Percentiles rank a stretch among this genome's conserved stretches.
Evolutionary conservation across 2,329 filamentous ascomycete genomes (phyloP).

Genomic region (Fusarium sp.): DNA sequence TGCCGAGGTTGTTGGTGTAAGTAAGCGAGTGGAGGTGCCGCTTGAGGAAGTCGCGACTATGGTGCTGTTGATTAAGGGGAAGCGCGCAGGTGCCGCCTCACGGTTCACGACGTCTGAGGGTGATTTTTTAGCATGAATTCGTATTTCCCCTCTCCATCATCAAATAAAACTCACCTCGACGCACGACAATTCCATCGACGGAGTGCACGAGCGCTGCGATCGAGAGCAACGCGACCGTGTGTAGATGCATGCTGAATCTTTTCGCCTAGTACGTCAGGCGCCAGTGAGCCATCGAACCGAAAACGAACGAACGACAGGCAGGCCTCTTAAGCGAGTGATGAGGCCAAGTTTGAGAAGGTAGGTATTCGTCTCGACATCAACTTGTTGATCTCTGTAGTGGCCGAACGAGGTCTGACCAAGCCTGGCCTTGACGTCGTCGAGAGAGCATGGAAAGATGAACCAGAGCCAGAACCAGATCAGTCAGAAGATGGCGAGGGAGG

Average conservation of each 20-base stretch:
- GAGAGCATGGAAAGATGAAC: constrained; percentile 3
- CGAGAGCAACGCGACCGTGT: constrained; percentile 30
- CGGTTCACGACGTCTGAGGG: constrained; percentile 17
- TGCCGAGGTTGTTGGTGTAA: constrained; percentile 1
- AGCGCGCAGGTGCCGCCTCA: constrained; percentile 13
- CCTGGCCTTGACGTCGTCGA: constrained; percentile 9
- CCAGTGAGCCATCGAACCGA: constrained; percentile 16
- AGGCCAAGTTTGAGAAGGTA: constrained; percentile 10
- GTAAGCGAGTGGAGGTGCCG: constrained; percentile 24
- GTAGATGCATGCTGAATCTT: constrained; percentile 35
- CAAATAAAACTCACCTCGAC: constrained; percentile 29
- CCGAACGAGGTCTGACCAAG: constrained; percentile 4
- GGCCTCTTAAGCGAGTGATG: constrained; percentile 34
- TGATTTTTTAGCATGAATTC: constrained; percentile 11
- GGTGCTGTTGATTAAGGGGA: constrained; percentile 30
- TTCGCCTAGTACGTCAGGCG: constrained; percentile 3
- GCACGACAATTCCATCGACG: constrained; percentile 25
- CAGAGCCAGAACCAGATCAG: constrained; percentile 3
- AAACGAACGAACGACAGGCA: not conserved
- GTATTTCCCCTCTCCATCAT: not conserved
- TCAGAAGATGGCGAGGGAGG: constrained; percentile 20
- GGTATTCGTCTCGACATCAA: constrained; percentile 11
- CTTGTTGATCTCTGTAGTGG: not conserved
- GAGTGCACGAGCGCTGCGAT: constrained; percentile 29
- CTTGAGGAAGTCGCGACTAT: constrained; percentile 15